phyloP scores from a whole-genome alignment of 164 flowering plant species.

The Piper longum region DNA sequence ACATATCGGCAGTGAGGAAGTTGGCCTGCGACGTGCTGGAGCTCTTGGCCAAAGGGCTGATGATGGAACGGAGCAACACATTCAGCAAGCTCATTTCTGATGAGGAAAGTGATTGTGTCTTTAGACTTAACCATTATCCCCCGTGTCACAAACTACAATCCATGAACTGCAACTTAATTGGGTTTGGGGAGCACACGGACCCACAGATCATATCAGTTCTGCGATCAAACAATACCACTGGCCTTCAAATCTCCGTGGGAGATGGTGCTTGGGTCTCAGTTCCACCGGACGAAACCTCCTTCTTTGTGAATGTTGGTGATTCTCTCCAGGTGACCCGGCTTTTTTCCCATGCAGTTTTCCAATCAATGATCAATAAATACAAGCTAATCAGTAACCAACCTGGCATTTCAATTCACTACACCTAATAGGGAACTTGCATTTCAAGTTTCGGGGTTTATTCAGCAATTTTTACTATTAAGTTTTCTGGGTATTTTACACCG shows the following conservation, averaged over 20 bases:
- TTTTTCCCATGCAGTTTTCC: background rate
- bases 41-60: constrained; percentile 50
- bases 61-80: constrained; percentile 29
- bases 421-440: too few relatives aligned
- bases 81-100: constrained; percentile 46
- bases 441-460: too few relatives aligned
- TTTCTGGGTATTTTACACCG: too few relatives aligned
- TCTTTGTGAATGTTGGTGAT: constrained; percentile 83
- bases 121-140: constrained; percentile 84
- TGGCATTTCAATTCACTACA: too few relatives aligned
- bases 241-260: constrained; percentile 57
- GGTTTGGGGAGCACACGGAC: constrained; percentile 97
- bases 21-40: constrained; percentile 46
- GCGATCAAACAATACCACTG: constrained; percentile 68
- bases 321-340: constrained; percentile 49
- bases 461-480: too few relatives aligned
- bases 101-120: constrained; percentile 59
- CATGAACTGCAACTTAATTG: constrained; percentile 34
- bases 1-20: constrained; percentile 33
- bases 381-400: too few relatives aligned
- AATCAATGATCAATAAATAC: too few relatives aligned
- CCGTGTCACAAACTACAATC: constrained; percentile 48
- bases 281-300: constrained; percentile 67
- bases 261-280: constrained; percentile 88
- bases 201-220: constrained; percentile 78